Conservation (phyloP, 1,284 basidiomycete genomes). For the Volvariella volvacea region DNA sequence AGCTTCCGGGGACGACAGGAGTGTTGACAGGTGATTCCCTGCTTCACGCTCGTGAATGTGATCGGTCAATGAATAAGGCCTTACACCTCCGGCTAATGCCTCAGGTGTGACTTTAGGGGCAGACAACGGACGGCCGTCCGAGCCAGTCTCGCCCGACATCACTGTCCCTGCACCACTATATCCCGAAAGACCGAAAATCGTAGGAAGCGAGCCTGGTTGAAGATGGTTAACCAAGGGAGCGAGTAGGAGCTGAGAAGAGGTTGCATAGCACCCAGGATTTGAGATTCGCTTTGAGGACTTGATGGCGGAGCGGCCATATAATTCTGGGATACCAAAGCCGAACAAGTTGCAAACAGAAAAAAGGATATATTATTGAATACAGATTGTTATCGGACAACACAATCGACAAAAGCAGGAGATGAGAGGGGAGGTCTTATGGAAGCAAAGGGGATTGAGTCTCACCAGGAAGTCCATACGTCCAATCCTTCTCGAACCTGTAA, state of each 20-base stretch:
- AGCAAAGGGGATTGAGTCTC: slow-evolving; percentile 44
- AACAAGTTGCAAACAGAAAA: slow-evolving; percentile 9
- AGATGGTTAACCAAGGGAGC: slow-evolving; percentile 83
- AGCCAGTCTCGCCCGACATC: slow-evolving; percentile 40
- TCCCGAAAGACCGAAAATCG: slow-evolving; percentile 90
- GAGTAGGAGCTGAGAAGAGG: slow-evolving; percentile 86
- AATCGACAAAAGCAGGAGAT: slow-evolving; percentile 17
- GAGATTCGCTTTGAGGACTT: slow-evolving; percentile 79
- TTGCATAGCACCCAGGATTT: slow-evolving; percentile 97
- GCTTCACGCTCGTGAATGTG: slow-evolving; percentile 99
- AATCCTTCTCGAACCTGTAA: slow-evolving; percentile 89
- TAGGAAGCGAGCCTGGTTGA: slow-evolving; percentile 62
- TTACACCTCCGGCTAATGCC: slow-evolving; percentile 69
- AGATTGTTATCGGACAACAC: slow-evolving; percentile 5
- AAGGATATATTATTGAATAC: slow-evolving; percentile 6
- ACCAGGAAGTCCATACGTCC: slow-evolving; percentile 99
- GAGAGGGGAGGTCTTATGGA: slow-evolving; percentile 19
- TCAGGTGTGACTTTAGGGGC: slow-evolving; percentile 81
- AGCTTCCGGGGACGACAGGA: slow-evolving; percentile 28
- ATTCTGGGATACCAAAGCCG: slow-evolving; percentile 47
- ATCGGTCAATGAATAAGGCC: slow-evolving; percentile 89
- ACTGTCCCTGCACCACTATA: slow-evolving; percentile 95
- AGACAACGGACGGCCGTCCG: slow-evolving; percentile 67
- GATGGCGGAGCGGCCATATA: slow-evolving; percentile 77
- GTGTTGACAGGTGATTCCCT: slow-evolving; percentile 68